Percentiles rank a stretch among this genome's conserved stretches.
Conservation (phyloP, 441 rosid species). For the Erysimum cheiri region DNA sequence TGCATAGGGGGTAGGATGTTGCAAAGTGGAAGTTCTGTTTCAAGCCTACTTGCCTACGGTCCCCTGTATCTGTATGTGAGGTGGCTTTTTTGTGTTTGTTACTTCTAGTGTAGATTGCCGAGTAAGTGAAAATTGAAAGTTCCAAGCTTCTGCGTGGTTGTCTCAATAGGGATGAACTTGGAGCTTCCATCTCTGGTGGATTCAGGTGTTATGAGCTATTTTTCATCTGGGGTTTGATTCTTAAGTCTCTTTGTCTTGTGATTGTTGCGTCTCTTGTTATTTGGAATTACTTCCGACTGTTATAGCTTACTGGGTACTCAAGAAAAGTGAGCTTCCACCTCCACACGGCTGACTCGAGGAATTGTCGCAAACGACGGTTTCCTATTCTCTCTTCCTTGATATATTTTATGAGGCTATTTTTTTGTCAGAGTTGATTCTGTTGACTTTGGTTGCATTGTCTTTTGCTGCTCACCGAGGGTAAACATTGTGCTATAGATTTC, state of each 20-base stretch:
- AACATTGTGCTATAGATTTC: neutral
- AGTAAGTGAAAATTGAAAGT: neutral
- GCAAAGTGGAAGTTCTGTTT: conserved; percentile 1
- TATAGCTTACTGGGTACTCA: neutral
- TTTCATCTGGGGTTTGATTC: neutral
- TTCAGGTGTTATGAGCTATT: neutral
- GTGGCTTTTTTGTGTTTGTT: neutral
- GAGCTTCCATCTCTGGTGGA: neutral
- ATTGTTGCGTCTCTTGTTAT: neutral
- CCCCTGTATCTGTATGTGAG: neutral
- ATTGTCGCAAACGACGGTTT: neutral
- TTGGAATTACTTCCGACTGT: neutral
- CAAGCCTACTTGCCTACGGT: neutral
- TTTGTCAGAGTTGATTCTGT: neutral
- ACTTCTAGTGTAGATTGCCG: neutral
- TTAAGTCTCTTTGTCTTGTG: neutral
- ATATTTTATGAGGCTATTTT: neutral
- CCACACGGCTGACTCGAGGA: neutral
- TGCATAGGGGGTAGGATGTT: neutral
- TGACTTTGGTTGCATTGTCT: neutral
- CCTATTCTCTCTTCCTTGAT: neutral
- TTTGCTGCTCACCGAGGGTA: neutral
- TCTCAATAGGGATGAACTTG: neutral
- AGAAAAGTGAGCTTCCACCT: neutral
- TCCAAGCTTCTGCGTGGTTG: neutral